Evolutionary conservation across 2,329 filamentous ascomycete species (phyloP).

Genomic region (Fusarium nurragi): DNA sequence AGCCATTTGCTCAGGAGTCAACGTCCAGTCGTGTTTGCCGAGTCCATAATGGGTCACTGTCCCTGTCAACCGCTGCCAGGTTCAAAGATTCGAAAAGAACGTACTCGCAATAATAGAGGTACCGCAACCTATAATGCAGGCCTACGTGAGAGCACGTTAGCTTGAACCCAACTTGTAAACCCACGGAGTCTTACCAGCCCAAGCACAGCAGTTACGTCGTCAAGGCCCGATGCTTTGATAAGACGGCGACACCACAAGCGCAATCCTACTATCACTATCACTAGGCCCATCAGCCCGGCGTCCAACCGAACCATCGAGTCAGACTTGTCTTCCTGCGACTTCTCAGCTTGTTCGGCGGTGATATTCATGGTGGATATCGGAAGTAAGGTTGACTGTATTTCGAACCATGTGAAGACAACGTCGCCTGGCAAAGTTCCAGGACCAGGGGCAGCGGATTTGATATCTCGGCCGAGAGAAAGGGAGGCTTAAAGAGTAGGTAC

Average conservation of each 20-base stretch:
- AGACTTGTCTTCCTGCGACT: background rate
- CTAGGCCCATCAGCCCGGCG: conserved; percentile 9
- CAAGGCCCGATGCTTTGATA: conserved; percentile 6
- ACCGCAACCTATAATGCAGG: conserved; percentile 15
- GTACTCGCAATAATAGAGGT: conserved; percentile 19
- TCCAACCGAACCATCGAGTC: background rate
- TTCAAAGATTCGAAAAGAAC: accelerated
- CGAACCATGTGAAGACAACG: background rate
- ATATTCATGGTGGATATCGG: background rate
- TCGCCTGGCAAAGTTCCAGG: background rate
- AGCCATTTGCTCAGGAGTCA: background rate
- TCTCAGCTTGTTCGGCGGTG: background rate
- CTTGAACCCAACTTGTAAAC: accelerated
- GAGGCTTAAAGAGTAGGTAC: background rate
- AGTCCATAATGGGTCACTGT: conserved; percentile 36
- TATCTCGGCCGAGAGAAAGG: background rate
- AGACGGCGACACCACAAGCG: conserved; percentile 23
- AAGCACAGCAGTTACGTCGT: conserved; percentile 13
- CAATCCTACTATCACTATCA: conserved; percentile 10
- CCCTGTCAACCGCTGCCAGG: background rate
- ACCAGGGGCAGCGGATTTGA: background rate
- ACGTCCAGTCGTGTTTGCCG: conserved; percentile 24
- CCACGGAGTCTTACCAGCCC: background rate
- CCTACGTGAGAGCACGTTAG: background rate
- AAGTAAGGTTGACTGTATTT: background rate